Evolutionary conservation across 2,329 filamentous ascomycete genomes (phyloP).

Genomic region (Magnaporthiopsis rhizophila): DNA sequence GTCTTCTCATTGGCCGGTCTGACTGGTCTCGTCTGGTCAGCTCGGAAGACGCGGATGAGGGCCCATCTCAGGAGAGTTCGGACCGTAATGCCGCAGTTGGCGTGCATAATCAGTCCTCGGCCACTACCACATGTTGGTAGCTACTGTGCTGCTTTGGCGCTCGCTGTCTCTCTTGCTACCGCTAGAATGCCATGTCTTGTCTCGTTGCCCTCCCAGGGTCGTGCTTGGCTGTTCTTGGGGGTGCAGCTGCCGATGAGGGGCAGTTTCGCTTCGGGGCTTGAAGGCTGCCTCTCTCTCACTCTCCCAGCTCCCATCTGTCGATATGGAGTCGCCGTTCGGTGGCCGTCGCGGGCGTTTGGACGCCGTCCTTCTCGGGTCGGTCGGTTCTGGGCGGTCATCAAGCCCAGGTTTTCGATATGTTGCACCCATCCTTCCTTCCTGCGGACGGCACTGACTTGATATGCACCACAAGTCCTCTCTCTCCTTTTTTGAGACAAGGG

Average conservation of each 20-base stretch:
- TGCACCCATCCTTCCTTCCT: not conserved
- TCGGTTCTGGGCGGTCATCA: not conserved
- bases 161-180: not conserved
- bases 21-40: not conserved
- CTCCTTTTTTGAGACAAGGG: not conserved
- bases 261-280: not conserved
- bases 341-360: not conserved
- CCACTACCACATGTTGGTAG: not conserved
- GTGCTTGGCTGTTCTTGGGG: not conserved
- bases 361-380: not conserved
- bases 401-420: not conserved
- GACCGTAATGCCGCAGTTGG: not conserved
- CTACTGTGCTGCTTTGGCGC: not conserved
- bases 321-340: not conserved
- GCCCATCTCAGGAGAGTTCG: not conserved
- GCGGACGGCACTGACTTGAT: not conserved
- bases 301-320: not conserved
- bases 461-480: not conserved
- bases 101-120: not conserved
- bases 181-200: not conserved
- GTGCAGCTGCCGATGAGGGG: not conserved
- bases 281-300: not conserved
- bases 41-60: not conserved
- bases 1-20: not conserved
- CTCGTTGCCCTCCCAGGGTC: not conserved